Conservation (phyloP, 371 early-diverging fungal species). For the Chytridiales sp. region DNA sequence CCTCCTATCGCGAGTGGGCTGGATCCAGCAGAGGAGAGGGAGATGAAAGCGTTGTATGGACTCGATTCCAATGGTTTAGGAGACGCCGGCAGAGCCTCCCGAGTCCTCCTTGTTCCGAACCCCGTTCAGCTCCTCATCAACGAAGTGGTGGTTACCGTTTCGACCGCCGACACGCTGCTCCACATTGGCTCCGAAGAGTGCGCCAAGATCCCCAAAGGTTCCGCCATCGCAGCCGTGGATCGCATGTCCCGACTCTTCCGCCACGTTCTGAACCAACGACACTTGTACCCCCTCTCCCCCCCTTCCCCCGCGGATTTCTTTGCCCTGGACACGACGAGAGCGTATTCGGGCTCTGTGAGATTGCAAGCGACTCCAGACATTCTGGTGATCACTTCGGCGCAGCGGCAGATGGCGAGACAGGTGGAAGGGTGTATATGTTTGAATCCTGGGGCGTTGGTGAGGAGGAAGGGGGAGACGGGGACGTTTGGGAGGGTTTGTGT, state of each 20-base stretch:
- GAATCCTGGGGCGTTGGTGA: conserved; percentile 77
- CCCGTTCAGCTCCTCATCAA: conserved; percentile 80
- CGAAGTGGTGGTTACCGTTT: conserved; percentile 70
- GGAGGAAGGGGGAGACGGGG: conserved; percentile 63
- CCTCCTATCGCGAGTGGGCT: conserved; percentile 58
- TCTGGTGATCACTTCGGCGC: conserved; percentile 69
- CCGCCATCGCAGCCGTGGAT: conserved; percentile 41
- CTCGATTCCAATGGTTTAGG: neutral
- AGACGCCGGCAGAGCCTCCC: conserved; percentile 10
- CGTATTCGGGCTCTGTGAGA: conserved; percentile 29
- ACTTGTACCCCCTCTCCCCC: conserved; percentile 80
- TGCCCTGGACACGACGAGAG: conserved; percentile 31
- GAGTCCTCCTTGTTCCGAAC: conserved; percentile 63
- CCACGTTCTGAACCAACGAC: conserved; percentile 77
- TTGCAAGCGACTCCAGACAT: conserved; percentile 76
- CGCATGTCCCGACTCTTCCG: conserved; percentile 63
- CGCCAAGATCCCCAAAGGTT: conserved; percentile 40
- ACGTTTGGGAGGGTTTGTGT: conserved; percentile 72
- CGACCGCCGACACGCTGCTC: conserved; percentile 69
- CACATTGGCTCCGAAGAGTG: conserved; percentile 67
- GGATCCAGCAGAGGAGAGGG: neutral
- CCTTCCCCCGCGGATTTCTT: conserved; percentile 52
- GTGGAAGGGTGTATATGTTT: conserved; percentile 70
- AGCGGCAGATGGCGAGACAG: conserved; percentile 63
- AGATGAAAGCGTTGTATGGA: conserved; percentile 6